These are phyloP conservation scores for Panus rudis DNA, from an alignment of 768 basidiomycete genomes.

Conservation along the genomic window DNA sequence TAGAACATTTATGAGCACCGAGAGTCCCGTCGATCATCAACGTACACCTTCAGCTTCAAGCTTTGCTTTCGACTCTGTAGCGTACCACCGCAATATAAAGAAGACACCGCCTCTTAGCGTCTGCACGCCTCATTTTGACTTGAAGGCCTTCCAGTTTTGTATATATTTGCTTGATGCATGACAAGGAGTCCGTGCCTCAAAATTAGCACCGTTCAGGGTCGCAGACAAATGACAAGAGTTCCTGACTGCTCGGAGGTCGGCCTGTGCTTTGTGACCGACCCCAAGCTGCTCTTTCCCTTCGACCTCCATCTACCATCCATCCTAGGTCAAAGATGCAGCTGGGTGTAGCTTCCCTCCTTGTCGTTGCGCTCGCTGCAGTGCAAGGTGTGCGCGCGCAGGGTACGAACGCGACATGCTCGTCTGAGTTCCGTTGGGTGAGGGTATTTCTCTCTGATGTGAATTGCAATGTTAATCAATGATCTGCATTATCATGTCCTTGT, in stretches of 20 bases:
- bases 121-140: too few relatives aligned
- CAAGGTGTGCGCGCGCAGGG: conserved; percentile 1
- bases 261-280: too few relatives aligned
- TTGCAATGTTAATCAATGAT: neutral
- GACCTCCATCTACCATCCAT: neutral
- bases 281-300: neutral
- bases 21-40: too few relatives aligned
- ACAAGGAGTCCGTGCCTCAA: neutral
- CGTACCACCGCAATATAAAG: too few relatives aligned
- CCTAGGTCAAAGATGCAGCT: too few relatives aligned
- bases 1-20: too few relatives aligned
- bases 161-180: neutral
- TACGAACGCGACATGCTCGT: conserved; percentile 9
- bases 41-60: too few relatives aligned
- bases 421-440: conserved; percentile 7
- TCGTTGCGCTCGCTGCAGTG: neutral
- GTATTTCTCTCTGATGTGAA: neutral
- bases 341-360: neutral
- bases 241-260: neutral
- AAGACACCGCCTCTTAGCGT: too few relatives aligned
- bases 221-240: neutral
- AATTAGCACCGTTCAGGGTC: too few relatives aligned
- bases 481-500: too few relatives aligned
- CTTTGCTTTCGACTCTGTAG: too few relatives aligned
- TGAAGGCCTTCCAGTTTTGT: neutral